phyloP scores from a whole-genome alignment of 2,329 filamentous ascomycete genomes.

The Colletotrichum spaethianum region DNA sequence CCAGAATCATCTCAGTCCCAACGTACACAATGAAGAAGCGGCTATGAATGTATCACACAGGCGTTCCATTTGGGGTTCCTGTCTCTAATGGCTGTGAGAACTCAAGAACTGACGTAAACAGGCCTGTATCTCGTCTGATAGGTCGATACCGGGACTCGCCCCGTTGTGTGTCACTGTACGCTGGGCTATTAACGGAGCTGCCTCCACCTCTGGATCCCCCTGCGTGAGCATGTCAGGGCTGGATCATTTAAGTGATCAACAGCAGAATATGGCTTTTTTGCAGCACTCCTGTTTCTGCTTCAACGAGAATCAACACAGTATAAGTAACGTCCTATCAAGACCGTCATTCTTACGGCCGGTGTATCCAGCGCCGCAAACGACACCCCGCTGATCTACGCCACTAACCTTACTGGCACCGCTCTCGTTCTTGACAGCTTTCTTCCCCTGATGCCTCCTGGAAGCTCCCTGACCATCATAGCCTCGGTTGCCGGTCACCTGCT shows the following conservation, averaged over 20 bases:
- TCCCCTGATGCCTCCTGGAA: neutral
- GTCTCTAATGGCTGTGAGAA: neutral
- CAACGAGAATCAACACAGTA: neutral
- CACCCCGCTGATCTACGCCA: conserved; percentile 10
- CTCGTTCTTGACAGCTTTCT: conserved; percentile 18
- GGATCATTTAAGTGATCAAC: neutral
- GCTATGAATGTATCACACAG: neutral
- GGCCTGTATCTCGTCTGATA: neutral
- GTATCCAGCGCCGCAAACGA: conserved; percentile 6
- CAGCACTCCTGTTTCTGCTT: neutral
- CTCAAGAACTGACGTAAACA: neutral
- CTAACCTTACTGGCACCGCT: conserved; percentile 12
- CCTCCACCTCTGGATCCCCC: neutral
- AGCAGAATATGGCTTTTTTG: neutral
- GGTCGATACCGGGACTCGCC: neutral
- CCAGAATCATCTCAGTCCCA: neutral
- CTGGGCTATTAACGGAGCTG: neutral
- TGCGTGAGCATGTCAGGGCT: neutral
- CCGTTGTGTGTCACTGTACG: neutral
- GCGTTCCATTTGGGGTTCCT: neutral
- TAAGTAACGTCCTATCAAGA: conserved; percentile 10
- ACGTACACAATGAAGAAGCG: neutral
- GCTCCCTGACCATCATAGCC: conserved; percentile 9
- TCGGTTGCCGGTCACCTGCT: conserved; percentile 26
- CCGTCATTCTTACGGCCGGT: conserved; percentile 21